These are phyloP conservation scores for Sugiyamaella castrensis DNA, from an alignment of 1,139 yeast species.

Conservation along the genomic window DNA sequence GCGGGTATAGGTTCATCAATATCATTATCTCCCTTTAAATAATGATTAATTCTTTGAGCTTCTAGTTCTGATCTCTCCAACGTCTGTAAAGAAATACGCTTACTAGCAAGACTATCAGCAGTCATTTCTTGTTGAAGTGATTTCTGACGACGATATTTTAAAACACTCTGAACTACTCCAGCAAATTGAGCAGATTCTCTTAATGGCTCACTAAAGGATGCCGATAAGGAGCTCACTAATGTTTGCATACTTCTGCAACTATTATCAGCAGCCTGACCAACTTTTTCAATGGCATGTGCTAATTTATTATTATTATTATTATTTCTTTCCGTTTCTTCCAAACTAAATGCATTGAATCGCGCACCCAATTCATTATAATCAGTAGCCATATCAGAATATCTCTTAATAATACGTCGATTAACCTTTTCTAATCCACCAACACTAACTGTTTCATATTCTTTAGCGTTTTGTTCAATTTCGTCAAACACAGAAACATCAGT, in stretches of 20 bases:
- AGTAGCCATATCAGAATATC: conserved; percentile 58
- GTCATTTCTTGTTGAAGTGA: conserved; percentile 62
- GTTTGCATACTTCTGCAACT: conserved; percentile 64
- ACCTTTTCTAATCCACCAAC: conserved; percentile 59
- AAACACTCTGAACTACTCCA: conserved; percentile 59
- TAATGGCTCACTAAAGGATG: conserved; percentile 77
- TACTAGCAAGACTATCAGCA: conserved; percentile 50
- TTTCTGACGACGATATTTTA: conserved; percentile 69
- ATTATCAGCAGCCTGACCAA: conserved; percentile 79
- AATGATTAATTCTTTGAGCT: conserved; percentile 41
- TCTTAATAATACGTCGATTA: conserved; percentile 62
- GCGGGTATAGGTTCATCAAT: background rate
- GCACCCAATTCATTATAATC: conserved; percentile 73
- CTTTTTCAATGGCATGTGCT: conserved; percentile 58
- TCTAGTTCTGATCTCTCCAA: conserved; percentile 44
- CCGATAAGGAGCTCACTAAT: conserved; percentile 64
- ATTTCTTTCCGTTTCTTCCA: conserved; percentile 45
- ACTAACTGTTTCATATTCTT: conserved; percentile 55
- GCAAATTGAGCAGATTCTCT: conserved; percentile 81
- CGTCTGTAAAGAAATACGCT: conserved; percentile 36
- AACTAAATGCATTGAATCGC: conserved; percentile 67
- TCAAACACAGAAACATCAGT: conserved; percentile 41
- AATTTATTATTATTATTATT: conserved; percentile 40
- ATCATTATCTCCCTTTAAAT: conserved; percentile 26
- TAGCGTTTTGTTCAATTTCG: conserved; percentile 49